Conservation (phyloP, 345 rosid genomes). For the Toxicodendron radicans region DNA sequence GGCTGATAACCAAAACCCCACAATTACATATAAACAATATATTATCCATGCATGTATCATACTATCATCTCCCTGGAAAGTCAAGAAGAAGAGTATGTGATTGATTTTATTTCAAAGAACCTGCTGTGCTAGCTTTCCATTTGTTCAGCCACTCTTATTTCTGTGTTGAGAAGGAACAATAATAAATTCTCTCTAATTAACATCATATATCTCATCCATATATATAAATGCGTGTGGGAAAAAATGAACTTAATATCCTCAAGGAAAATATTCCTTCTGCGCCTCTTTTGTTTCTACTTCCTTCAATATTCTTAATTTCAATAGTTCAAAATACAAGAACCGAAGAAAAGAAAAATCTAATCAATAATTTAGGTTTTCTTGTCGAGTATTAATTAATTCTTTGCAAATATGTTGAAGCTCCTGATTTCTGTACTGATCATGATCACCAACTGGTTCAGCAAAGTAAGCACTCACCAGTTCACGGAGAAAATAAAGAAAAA, state of each 20-base stretch:
- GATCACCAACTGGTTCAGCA: not conserved
- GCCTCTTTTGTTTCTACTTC: not conserved
- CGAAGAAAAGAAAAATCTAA: no score
- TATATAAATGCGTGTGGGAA: no score
- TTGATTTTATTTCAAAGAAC: not conserved
- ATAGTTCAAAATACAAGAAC: not conserved
- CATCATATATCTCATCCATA: not conserved
- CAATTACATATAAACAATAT: not conserved
- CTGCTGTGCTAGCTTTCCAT: slow-evolving; percentile 2
- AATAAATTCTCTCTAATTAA: not conserved
- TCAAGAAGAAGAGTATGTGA: no score
- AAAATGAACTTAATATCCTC: no score
- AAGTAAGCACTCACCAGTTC: not conserved
- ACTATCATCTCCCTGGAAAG: not conserved
- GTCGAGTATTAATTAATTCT: no score
- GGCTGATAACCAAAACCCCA: slow-evolving; percentile 16
- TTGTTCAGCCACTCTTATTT: not conserved
- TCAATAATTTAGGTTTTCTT: not conserved
- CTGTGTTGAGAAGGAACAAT: slow-evolving; percentile 7
- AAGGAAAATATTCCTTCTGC: no score
- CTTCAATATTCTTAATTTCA: not conserved
- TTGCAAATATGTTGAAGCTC: not conserved
- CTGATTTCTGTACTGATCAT: not conserved
- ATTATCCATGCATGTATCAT: slow-evolving; percentile 15
- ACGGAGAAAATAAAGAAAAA: not conserved